Percentiles rank a stretch among this genome's conserved stretches.
phyloP scores from a whole-genome alignment of 202 grass and related monocot species.

The Alloteropsis angusta region DNA sequence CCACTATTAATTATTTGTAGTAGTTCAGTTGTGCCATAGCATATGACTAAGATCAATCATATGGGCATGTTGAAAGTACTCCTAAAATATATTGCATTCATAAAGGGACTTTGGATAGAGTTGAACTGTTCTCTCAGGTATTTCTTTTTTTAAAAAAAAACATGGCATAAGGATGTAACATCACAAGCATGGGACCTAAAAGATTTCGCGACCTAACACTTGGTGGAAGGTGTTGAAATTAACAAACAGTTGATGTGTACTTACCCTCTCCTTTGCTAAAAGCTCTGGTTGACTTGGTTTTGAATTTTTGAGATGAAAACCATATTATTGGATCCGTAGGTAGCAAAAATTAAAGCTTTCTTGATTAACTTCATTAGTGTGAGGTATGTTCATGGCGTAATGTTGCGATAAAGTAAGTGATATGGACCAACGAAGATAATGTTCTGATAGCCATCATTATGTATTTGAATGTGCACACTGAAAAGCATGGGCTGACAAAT shows the following conservation, averaged over 20 bases:
- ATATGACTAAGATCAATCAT: constrained; percentile 20
- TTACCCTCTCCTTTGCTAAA: constrained; percentile 7
- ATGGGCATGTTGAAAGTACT: neutral
- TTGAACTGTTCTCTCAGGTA: neutral
- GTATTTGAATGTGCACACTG: neutral
- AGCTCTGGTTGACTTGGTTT: neutral
- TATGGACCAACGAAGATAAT: constrained; percentile 20
- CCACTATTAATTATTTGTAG: neutral
- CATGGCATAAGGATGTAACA: neutral
- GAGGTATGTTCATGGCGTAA: neutral
- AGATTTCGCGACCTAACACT: constrained; percentile 1
- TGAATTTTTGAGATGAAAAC: neutral
- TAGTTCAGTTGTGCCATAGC: neutral
- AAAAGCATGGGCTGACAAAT: neutral
- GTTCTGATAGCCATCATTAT: neutral
- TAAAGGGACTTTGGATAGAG: neutral
- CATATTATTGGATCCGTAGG: neutral
- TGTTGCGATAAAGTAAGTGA: constrained; percentile 9
- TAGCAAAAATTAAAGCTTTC: neutral
- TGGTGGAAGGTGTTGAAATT: constrained; percentile 18
- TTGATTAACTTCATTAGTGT: neutral
- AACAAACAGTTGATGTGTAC: constrained; percentile 15
- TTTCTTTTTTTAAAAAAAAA: neutral
- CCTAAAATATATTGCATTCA: constrained; percentile 12
- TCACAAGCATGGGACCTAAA: constrained; percentile 12